Percentiles rank a stretch among this genome's conserved stretches.
Evolutionary conservation across 495 filamentous ascomycete genomes (phyloP).

Genomic region (Talaromyces liani): DNA sequence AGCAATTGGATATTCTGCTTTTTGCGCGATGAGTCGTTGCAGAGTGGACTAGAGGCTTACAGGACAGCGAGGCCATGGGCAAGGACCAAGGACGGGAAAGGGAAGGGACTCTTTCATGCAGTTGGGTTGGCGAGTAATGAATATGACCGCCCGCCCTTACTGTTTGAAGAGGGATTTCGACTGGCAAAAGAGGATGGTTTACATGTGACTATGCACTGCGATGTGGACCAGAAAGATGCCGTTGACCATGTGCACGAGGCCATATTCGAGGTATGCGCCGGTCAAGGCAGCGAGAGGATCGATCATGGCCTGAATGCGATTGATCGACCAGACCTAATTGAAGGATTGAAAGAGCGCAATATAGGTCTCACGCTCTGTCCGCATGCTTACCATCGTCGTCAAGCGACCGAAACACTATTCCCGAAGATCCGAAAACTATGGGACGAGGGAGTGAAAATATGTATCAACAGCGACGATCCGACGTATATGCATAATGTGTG

Average conservation of each 20-base stretch:
- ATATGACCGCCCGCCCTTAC: conserved; percentile 27
- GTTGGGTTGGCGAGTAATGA: conserved; percentile 38
- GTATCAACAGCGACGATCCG: conserved; percentile 35
- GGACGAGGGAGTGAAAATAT: conserved; percentile 27
- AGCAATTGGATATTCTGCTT: conserved; percentile 35
- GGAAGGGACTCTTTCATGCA: conserved; percentile 29
- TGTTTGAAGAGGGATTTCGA: conserved; percentile 29
- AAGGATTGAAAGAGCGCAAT: conserved; percentile 18
- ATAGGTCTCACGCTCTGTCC: conserved; percentile 37
- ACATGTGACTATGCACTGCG: conserved; percentile 36
- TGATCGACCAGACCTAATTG: conserved; percentile 23
- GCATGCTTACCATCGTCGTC: conserved; percentile 32
- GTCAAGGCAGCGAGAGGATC: conserved; percentile 26
- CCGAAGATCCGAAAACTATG: conserved; percentile 28
- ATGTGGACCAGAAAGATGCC: conserved; percentile 34
- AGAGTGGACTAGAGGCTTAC: conserved; percentile 20
- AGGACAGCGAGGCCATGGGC: conserved; percentile 22
- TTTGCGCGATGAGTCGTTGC: conserved; percentile 26
- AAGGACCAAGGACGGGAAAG: conserved; percentile 15
- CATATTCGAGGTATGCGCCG: conserved; percentile 22
- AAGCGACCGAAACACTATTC: conserved; percentile 29
- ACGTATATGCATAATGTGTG: conserved; percentile 37
- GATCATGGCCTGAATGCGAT: conserved; percentile 35
- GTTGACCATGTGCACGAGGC: conserved; percentile 28
- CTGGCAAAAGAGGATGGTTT: conserved; percentile 28